Base-by-base conservation (phyloP, 495 filamentous ascomycete species). In the Sabuloglossum arenarium region DNA sequence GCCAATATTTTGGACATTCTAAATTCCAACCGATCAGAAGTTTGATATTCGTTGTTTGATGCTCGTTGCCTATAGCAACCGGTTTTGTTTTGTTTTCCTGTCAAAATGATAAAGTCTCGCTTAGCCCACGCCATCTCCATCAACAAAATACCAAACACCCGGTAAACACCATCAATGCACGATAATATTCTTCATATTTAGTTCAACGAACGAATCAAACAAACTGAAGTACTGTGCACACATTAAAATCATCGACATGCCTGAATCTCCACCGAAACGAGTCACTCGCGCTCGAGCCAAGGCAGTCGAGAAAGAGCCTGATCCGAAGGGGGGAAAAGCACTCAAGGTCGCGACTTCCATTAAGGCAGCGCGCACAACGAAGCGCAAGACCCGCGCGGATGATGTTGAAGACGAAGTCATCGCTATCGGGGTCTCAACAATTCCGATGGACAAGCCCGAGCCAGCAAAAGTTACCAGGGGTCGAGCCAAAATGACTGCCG, bases 201-300 rank as follows among this genome's bases (percentile, higher is more conserved):
- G 6, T 43, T 10, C 19, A 21, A 43, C 12, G 5, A 21, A 43
- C 39, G 4, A 19, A 43, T n/a, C 39, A 21, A n/a, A 19, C 39
- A 43, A 43, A 43, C 11, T 28, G 11, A 51, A 29, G 47, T 51
- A 23, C 47, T 51, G 47, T 16, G 47, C 47, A 51, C 24, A 3
- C 5, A 49, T 30, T 51, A 6, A 5, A 27, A 4, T n/a, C 1
- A 8, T 14, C 2, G 42, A n/a, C 19, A 51, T 58, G 56, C 47
- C 56, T 14, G 50, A 52, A 24, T 58, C 56, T 6, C 58, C 58
- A 21, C 56, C 56, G 19, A 60, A 60, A 29, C 58, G 58, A 14
- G 37, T 60, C 28, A 60, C 58, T 4, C 58, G 58, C 31, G 55
- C 58, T 37, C 58, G 58, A 21, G 58, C 56, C 16, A 58, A 39